These are phyloP conservation scores for Leishmania major DNA, from an alignment of 208 protist genomes.

Conservation along the genomic window DNA sequence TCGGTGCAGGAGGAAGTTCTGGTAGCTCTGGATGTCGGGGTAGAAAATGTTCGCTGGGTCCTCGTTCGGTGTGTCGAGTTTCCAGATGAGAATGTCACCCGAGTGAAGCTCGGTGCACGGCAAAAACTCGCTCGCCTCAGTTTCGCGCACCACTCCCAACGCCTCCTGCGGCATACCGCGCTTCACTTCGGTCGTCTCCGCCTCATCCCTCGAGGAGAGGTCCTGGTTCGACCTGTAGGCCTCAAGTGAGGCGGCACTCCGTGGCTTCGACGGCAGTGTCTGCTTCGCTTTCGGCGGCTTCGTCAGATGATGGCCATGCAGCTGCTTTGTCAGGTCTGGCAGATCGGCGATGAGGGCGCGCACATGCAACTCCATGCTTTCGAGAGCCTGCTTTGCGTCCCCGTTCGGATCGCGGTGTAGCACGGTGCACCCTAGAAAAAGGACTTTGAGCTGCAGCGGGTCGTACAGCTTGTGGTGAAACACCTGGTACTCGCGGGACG, in stretches of 20 bases:
- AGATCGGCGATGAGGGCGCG: conserved; percentile 55
- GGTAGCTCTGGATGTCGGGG: conserved; percentile 76
- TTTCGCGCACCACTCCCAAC: conserved; percentile 52
- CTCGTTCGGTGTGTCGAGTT: conserved; percentile 46
- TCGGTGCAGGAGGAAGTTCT: conserved; percentile 72
- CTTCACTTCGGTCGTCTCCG: conserved; percentile 1
- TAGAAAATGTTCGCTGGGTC: conserved; percentile 78
- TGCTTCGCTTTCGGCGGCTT: conserved; percentile 11
- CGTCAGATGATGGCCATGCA: conserved; percentile 49
- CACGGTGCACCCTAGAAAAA: conserved; percentile 76
- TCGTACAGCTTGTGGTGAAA: conserved; percentile 90
- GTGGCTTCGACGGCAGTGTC: conserved; percentile 10
- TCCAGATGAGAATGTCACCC: conserved; percentile 73
- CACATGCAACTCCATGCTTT: conserved; percentile 59
- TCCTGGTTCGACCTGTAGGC: conserved; percentile 25
- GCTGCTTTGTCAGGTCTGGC: conserved; percentile 43
- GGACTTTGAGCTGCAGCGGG: conserved; percentile 70
- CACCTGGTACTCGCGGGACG: conserved; percentile 56
- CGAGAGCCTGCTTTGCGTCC: conserved; percentile 31
- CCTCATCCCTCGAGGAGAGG: conserved; percentile 27
- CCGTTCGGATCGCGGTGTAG: conserved; percentile 43
- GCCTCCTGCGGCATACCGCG: conserved; percentile 26
- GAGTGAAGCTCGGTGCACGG: conserved; percentile 49
- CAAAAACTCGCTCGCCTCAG: conserved; percentile 46
- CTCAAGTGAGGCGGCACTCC: conserved; percentile 27